A percentile compares a stretch with the other conserved stretches of the same genome.
phyloP scores from a whole-genome alignment of 106 monocot genomes.

The Xerophyta viscosa region DNA sequence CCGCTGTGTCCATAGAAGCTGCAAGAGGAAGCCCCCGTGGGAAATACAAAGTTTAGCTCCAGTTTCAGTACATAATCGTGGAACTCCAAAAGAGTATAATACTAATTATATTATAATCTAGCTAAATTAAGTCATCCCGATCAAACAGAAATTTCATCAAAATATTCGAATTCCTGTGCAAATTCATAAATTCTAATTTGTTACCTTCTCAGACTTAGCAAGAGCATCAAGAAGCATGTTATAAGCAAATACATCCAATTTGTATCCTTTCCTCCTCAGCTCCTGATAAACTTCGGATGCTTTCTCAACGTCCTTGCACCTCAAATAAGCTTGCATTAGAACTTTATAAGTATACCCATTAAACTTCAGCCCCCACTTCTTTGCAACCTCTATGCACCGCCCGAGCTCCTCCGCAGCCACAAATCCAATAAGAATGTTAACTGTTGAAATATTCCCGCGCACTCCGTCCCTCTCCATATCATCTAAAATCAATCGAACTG shows the following conservation, averaged over 20 bases:
- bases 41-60: too few relatives aligned
- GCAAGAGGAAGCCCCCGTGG: too few relatives aligned
- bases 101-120: too few relatives aligned
- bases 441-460: slow-evolving; percentile 68
- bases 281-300: slow-evolving; percentile 62
- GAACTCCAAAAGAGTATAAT: too few relatives aligned
- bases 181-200: too few relatives aligned
- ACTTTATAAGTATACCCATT: slow-evolving; percentile 90
- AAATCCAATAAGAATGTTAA: slow-evolving; percentile 72
- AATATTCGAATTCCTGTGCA: background rate
- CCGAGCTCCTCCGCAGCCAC: slow-evolving; percentile 32
- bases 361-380: slow-evolving; percentile 66
- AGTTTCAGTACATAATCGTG: too few relatives aligned
- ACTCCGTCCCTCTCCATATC: slow-evolving; percentile 76
- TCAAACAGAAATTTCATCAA: background rate
- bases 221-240: slow-evolving; percentile 93
- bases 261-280: slow-evolving; percentile 73
- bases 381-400: slow-evolving; percentile 58
- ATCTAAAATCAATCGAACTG: slow-evolving; percentile 32
- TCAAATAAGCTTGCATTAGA: slow-evolving; percentile 81
- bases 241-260: slow-evolving; percentile 87
- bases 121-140: background rate
- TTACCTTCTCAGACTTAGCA: slow-evolving; percentile 81
- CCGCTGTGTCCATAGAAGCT: too few relatives aligned
- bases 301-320: slow-evolving; percentile 44